Percentiles rank a stretch among this genome's conserved stretches.
Conservation (phyloP, 306 rosid species). For the Rosa rugosa region DNA sequence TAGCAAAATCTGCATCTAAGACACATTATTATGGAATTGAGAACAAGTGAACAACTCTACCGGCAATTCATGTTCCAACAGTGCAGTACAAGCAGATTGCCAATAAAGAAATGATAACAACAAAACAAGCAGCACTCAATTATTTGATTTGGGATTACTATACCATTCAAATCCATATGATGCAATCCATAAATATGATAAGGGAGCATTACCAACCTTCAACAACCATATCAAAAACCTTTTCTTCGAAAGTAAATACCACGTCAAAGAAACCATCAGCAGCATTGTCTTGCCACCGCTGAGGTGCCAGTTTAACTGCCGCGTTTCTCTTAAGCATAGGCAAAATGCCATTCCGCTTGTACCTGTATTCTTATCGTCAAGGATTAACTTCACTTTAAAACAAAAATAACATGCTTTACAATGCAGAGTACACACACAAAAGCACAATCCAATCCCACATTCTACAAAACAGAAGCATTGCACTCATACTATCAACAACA, state of each 20-base stretch:
- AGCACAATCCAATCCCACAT: conserved; percentile 1
- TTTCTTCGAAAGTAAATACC: conserved; percentile 83
- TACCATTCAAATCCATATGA: background rate
- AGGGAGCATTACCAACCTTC: conserved; percentile 57
- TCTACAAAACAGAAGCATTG: conserved; percentile 11
- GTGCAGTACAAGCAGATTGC: background rate
- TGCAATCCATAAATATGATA: conserved; percentile 4
- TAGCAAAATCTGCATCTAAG: background rate
- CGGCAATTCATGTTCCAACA: background rate
- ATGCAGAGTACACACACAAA: background rate
- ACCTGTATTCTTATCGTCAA: conserved; percentile 48
- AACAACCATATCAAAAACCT: conserved; percentile 89
- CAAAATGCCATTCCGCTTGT: conserved; percentile 82
- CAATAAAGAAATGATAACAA: background rate
- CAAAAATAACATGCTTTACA: conserved; percentile 15
- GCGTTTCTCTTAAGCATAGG: conserved; percentile 90
- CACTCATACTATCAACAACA: background rate
- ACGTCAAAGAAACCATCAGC: conserved; percentile 80
- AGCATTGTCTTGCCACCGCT: conserved; percentile 95
- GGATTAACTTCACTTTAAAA: conserved; percentile 27
- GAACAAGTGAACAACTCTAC: background rate
- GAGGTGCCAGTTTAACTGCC: conserved; percentile 78
- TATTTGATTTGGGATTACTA: background rate
- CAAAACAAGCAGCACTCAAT: background rate
- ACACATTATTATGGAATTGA: background rate